A percentile compares a stretch with the other conserved stretches of the same genome.
Conservation (phyloP, 768 basidiomycete genomes). For the Neoboletus magnificus region DNA sequence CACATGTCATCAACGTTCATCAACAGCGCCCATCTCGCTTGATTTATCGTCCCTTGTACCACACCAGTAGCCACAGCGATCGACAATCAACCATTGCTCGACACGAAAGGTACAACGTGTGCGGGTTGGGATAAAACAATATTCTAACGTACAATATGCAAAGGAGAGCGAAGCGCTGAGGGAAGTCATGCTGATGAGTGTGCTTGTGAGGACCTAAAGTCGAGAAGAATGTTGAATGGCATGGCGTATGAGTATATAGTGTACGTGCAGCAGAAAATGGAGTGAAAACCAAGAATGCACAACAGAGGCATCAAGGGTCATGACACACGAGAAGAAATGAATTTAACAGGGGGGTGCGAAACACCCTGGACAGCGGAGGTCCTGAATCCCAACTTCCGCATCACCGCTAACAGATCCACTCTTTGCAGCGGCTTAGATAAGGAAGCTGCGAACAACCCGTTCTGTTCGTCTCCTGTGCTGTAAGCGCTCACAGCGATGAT, state of each 20-base stretch:
- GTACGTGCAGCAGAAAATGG: constrained; percentile 32
- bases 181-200: constrained; percentile 28
- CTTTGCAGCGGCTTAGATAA: constrained; percentile 90
- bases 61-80: not conserved
- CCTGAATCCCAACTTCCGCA: constrained; percentile 90
- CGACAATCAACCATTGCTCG: constrained; percentile 1
- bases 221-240: constrained; percentile 27
- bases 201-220: constrained; percentile 25
- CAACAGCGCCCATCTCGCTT: constrained; percentile 27
- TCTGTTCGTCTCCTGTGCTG: constrained; percentile 66
- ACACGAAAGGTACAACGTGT: constrained; percentile 11
- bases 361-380: constrained; percentile 68
- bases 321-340: constrained; percentile 39
- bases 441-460: constrained; percentile 74
- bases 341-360: constrained; percentile 46
- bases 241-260: constrained; percentile 34
- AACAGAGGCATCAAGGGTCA: constrained; percentile 23
- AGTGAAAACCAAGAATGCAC: constrained; percentile 26
- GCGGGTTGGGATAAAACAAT: constrained; percentile 22
- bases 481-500: constrained; percentile 92
- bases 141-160: constrained; percentile 48
- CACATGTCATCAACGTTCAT: constrained; percentile 2
- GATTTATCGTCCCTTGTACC: not conserved
- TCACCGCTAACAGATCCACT: constrained; percentile 72
- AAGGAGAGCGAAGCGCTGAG: constrained; percentile 20